phyloP scores from a whole-genome alignment of 2,329 filamentous ascomycete genomes.

The Cercospora beticola region DNA sequence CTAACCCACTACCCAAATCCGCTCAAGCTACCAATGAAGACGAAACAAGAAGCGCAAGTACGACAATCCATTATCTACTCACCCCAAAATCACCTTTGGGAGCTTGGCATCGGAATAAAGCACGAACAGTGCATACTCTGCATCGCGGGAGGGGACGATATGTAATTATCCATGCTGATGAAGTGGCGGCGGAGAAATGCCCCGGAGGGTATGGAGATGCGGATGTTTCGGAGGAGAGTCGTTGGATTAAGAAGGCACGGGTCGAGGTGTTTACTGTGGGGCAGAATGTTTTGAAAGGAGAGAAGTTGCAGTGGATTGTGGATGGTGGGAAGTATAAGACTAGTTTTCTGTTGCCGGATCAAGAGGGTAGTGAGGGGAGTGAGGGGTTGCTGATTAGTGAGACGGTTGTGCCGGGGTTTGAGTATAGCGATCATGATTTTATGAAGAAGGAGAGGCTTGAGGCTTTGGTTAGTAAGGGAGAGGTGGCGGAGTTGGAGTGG shows the following conservation, averaged over 20 bases:
- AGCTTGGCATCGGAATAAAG: constrained; percentile 63
- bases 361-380: constrained; percentile 39
- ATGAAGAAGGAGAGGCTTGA: constrained; percentile 53
- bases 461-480: constrained; percentile 54
- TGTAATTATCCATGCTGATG: constrained; percentile 61
- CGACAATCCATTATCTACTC: constrained; percentile 65
- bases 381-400: constrained; percentile 64
- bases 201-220: constrained; percentile 45
- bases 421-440: constrained; percentile 67
- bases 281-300: constrained; percentile 55
- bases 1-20: constrained; percentile 54
- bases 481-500: constrained; percentile 51
- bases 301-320: constrained; percentile 65
- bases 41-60: constrained; percentile 54
- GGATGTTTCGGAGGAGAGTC: constrained; percentile 53
- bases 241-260: constrained; percentile 43
- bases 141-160: constrained; percentile 64
- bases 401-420: constrained; percentile 67
- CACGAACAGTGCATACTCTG: constrained; percentile 60
- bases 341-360: constrained; percentile 57
- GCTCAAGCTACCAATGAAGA: not conserved
- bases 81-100: constrained; percentile 57
- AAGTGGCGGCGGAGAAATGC: constrained; percentile 33
- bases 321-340: constrained; percentile 68
- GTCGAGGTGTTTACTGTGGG: constrained; percentile 68